These are phyloP conservation scores for Blastobotrys mokoenaii DNA, from an alignment of 805 yeast genomes.

Conservation along the genomic window DNA sequence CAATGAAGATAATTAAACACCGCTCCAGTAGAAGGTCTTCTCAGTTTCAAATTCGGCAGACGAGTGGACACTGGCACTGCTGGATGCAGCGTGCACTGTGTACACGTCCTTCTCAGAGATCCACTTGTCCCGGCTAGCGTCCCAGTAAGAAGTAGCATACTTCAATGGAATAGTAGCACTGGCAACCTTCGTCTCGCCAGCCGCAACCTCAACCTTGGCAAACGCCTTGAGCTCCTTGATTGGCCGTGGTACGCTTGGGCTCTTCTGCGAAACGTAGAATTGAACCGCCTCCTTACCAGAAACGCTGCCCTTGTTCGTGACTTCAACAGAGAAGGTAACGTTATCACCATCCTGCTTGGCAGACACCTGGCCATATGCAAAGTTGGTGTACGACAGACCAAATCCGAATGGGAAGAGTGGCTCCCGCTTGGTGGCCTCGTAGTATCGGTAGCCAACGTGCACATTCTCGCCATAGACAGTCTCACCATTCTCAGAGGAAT, in stretches of 20 bases:
- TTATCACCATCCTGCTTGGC: constrained; percentile 6
- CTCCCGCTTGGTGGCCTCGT: constrained; percentile 39
- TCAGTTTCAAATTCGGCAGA: background rate
- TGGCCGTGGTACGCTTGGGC: constrained; percentile 41
- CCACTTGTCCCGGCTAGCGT: background rate
- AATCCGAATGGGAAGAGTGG: constrained; percentile 53
- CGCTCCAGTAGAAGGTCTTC: background rate
- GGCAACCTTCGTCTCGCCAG: constrained; percentile 37
- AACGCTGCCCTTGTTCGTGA: constrained; percentile 40
- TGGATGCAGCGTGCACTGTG: background rate
- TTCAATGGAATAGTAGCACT: constrained; percentile 27
- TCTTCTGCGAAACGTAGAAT: constrained; percentile 33
- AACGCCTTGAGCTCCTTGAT: constrained; percentile 52
- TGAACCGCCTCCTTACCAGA: constrained; percentile 51
- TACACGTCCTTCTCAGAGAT: background rate
- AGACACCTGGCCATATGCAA: constrained; percentile 23
- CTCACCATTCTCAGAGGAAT: constrained; percentile 34
- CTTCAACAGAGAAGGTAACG: constrained; percentile 12
- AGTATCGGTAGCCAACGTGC: constrained; percentile 52
- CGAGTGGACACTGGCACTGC: background rate
- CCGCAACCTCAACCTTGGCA: constrained; percentile 37
- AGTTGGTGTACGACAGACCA: constrained; percentile 53
- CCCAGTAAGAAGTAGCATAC: constrained; percentile 1
- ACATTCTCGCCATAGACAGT: constrained; percentile 56
- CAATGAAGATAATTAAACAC: too few species aligned